Conservation (phyloP, 2,329 filamentous ascomycete genomes). For the Dothiorella sarmentorum region DNA sequence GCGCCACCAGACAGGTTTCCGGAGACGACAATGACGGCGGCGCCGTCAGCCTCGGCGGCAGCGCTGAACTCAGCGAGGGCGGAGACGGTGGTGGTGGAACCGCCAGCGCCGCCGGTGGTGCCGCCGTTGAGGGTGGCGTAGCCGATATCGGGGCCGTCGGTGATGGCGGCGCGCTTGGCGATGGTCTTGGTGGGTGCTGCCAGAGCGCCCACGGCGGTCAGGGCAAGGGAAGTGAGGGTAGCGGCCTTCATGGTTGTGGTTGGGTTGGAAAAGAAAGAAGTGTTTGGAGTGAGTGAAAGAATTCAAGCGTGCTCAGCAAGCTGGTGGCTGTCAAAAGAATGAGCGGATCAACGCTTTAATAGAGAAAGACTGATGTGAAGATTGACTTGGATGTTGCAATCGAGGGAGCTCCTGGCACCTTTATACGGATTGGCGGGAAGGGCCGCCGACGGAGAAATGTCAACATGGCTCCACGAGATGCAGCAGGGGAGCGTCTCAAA, state of each 20-base stretch:
- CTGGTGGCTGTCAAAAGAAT: slow-evolving; percentile 14
- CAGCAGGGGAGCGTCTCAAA: not conserved
- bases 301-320: slow-evolving; percentile 12
- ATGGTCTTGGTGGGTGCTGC: slow-evolving; percentile 32
- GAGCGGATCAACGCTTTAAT: slow-evolving; percentile 12
- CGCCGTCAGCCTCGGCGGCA: slow-evolving; percentile 43
- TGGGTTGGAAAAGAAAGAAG: slow-evolving; percentile 17
- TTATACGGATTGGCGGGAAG: slow-evolving; percentile 8
- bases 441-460: slow-evolving; percentile 11
- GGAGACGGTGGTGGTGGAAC: slow-evolving; percentile 35
- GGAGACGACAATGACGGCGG: slow-evolving; percentile 47
- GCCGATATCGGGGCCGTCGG: slow-evolving; percentile 30
- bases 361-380: slow-evolving; percentile 15
- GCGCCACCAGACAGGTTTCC: slow-evolving; percentile 44
- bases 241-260: slow-evolving; percentile 30
- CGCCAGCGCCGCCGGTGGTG: slow-evolving; percentile 40
- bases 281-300: slow-evolving; percentile 3
- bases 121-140: slow-evolving; percentile 36
- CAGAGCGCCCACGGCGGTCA: slow-evolving; percentile 29
- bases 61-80: slow-evolving; percentile 39
- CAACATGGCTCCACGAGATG: not conserved
- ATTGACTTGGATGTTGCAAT: not conserved
- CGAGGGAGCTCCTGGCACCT: not conserved
- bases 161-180: slow-evolving; percentile 29
- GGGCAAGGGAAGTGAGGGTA: slow-evolving; percentile 28